These are phyloP conservation scores for Blumeria graminis DNA, from an alignment of 2,329 filamentous ascomycete species.

Conservation along the genomic window DNA sequence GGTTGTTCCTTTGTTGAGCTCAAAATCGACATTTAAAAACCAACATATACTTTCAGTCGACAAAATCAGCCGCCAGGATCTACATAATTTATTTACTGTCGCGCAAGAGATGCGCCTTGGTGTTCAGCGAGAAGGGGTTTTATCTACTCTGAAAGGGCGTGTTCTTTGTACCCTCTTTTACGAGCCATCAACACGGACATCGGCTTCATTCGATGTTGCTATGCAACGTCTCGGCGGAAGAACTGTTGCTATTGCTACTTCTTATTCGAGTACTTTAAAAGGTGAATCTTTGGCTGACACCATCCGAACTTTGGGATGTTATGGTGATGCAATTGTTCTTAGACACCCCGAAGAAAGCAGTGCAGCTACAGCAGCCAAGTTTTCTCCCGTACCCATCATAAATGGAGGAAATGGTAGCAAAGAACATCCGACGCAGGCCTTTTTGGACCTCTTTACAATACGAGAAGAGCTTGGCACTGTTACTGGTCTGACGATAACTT, in stretches of 20 bases:
- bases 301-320: constrained; percentile 78
- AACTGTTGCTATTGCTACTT: constrained; percentile 58
- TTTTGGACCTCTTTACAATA: constrained; percentile 95
- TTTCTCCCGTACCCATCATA: constrained; percentile 75
- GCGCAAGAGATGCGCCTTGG: constrained; percentile 94
- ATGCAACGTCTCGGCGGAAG: constrained; percentile 95
- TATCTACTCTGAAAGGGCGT: constrained; percentile 66
- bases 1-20: constrained; percentile 30
- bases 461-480: constrained; percentile 92
- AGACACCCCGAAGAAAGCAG: constrained; percentile 70
- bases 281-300: constrained; percentile 87
- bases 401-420: constrained; percentile 91
- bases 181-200: constrained; percentile 89
- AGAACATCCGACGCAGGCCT: constrained; percentile 92
- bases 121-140: constrained; percentile 73
- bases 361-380: constrained; percentile 63
- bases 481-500: constrained; percentile 86
- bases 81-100: constrained; percentile 86
- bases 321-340: constrained; percentile 85
- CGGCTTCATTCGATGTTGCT: constrained; percentile 84
- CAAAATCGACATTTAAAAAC: constrained; percentile 68
- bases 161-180: constrained; percentile 89
- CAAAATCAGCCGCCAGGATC: constrained; percentile 65
- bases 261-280: constrained; percentile 75
- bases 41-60: constrained; percentile 79